Base-by-base conservation (phyloP, 768 basidiomycete species). In the Leccinum imitatum region DNA sequence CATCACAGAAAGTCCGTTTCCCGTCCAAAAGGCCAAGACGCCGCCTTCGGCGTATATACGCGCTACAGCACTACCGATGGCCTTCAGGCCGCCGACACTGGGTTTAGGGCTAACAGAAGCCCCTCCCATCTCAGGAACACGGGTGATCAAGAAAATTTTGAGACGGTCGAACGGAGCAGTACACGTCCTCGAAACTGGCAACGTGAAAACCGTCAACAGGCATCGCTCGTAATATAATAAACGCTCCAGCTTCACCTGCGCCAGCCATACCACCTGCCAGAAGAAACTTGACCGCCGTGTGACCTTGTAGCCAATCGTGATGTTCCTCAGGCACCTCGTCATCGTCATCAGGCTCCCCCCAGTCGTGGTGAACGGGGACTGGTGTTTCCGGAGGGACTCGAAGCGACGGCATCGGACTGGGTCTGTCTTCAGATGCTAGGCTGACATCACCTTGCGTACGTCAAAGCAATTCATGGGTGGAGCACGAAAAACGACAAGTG, bases 81-180 rank as follows among this genome's bases (percentile, higher is more conserved):
- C 82, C 62, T 80, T 85, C 61, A 85, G 65, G 13, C 89, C 86
- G 52, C 79, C 71, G n/a, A 82, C 67, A 62, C 77, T 72, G 54
- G 80, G 76, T 66, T 76, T 77, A 10, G 78, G 73, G 23, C 76
- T 70, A 37, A 84, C 63, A 6, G 79, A 64, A 19, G 83, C 67
- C 13, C 85, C 87, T 21, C 85, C 84, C 25, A 89, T 81, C 67
- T 91, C 89, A 66, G 87, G 87, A 37, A 88, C 79, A 59, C 92
- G 82, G 25, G 97, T 98, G 62, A 98, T 98, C 59, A 99, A 82
- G 74, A 97, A 98, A 57, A 99, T 84, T 74, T 96, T 99, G 54
- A 99, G 80, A 56, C 97, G 87, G 77, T 99, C 97, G 65, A 98
- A 98, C 1, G 97, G 97, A 6, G 97, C 97, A 0, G 97, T 99